Evolutionary conservation across 2,329 filamentous ascomycete genomes (phyloP).

Genomic region (Trichoderma sp.): DNA sequence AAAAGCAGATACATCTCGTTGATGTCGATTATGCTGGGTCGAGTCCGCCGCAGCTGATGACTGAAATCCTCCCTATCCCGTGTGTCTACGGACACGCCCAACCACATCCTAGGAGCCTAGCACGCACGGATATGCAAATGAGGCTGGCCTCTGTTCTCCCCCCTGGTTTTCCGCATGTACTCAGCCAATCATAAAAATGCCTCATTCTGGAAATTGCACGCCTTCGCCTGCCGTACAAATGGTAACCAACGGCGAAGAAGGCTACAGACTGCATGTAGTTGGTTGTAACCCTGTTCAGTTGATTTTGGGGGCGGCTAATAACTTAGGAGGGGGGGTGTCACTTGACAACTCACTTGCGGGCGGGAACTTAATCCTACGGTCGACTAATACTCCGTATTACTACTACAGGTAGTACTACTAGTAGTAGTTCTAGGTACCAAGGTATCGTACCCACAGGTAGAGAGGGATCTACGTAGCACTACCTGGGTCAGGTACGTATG

Average conservation of each 20-base stretch:
- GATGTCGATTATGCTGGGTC: neutral
- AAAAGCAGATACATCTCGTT: neutral
- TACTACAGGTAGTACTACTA: no score
- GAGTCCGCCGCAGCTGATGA: neutral
- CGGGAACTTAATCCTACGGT: no score
- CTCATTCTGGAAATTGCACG: neutral
- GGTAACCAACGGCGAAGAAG: neutral
- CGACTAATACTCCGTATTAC: no score
- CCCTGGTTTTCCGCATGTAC: neutral
- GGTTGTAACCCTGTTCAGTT: neutral
- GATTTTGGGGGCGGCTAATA: neutral
- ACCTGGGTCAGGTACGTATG: no score
- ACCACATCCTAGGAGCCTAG: neutral
- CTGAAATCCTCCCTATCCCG: neutral
- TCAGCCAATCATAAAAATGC: conserved; percentile 4
- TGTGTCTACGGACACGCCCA: neutral
- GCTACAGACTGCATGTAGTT: neutral
- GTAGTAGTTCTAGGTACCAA: no score
- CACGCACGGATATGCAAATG: neutral
- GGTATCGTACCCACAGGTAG: no score
- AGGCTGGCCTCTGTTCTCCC: conserved; percentile 1
- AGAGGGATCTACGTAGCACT: no score
- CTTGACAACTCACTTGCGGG: no score
- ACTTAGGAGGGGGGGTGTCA: no score
- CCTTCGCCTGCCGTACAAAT: neutral